Base-by-base conservation (phyloP, 1,284 basidiomycete genomes). In the Gomphus sp. region DNA sequence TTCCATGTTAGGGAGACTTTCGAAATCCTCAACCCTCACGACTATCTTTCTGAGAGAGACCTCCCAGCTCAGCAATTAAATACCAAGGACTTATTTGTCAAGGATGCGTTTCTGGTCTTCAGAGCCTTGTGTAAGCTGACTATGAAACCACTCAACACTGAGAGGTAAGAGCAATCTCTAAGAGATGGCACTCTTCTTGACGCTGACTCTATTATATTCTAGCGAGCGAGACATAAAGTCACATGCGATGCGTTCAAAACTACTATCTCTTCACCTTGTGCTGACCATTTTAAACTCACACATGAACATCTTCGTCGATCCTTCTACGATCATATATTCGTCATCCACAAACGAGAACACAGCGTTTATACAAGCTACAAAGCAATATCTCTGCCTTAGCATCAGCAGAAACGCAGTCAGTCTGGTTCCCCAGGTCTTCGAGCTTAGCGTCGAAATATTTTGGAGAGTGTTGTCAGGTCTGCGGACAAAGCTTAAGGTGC, bases 381-480 rank as follows among this genome's bases (percentile, higher is more conserved):
- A 93, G 69, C 94, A 97, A 70, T 97, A 97, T 72, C 81, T 99
- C 60, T 98, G 96, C 72, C 75, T 98, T 64, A 90, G 87, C 64
- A 74, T 99, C 66, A 97, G 93, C 66, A 82, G 97, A 54, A 99
- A 99, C 70, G 96, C 96, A 52, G 90, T 98, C 62, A 95, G 91
- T 69, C 87, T 94, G 8, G 92, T 99, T 22, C 89, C 89, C 18
- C 95, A 97, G 71, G 95, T 99, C 22, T 99, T 99, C 71, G 98
- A 99, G 70, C 85, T 96, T 56, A 93, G 92, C 67, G 95, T 98
- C 58, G 97, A 99, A 74, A 98, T 99, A 65, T 99, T 99, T 72
- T 99, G 96, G 94, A 85, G 92, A 65, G 90, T 98, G 51, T 74
- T 99, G 25, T 84, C 89, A 55, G 92, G 92, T 5, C 89, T 99